Percentiles rank a stretch among this genome's conserved stretches.
Evolutionary conservation across 2,329 filamentous ascomycete species (phyloP).

Genomic region (Trichophyton rubrum): DNA sequence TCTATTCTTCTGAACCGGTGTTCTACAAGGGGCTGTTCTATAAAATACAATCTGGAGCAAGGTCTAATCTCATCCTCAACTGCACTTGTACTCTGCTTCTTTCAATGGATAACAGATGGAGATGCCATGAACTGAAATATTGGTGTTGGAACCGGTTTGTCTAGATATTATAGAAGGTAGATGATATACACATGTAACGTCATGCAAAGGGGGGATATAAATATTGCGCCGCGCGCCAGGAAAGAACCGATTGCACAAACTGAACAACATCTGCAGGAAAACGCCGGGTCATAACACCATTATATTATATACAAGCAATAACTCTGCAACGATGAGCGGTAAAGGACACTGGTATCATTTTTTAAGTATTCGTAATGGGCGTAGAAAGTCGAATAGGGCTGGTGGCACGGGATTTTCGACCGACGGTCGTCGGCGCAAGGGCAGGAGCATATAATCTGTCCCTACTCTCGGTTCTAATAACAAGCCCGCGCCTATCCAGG

Average conservation of each 20-base stretch:
- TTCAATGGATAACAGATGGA: neutral
- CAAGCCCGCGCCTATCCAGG: conserved; percentile 54
- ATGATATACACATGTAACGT: neutral
- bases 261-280: neutral
- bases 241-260: neutral
- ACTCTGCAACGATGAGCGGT: neutral
- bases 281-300: neutral
- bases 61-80: neutral
- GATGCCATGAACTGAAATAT: neutral
- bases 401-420: conserved; percentile 32
- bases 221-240: neutral
- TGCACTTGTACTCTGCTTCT: neutral
- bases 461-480: conserved; percentile 71
- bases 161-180: neutral
- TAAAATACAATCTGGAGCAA: neutral
- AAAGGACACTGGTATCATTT: neutral
- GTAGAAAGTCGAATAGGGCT: conserved; percentile 33
- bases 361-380: neutral
- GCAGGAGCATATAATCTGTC: conserved; percentile 55
- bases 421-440: conserved; percentile 37
- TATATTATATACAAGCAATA: neutral
- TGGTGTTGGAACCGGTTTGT: neutral
- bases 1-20: neutral
- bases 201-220: neutral
- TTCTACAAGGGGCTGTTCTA: neutral